Percentiles rank a stretch among this genome's conserved stretches.
phyloP scores from a whole-genome alignment of 192 early-diverging fungal species.

The Coemansia sp. region DNA sequence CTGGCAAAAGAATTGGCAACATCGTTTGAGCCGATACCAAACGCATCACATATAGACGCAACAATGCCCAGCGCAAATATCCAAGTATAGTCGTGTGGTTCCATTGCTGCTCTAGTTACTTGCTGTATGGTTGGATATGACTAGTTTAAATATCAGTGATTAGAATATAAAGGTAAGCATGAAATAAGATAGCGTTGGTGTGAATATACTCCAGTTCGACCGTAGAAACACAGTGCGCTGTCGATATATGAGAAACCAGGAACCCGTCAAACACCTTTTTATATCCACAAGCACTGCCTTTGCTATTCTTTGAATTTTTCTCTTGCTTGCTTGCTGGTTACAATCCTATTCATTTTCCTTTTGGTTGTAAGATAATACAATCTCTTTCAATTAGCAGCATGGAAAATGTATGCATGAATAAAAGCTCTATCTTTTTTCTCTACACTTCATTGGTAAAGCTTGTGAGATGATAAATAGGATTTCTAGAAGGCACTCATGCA shows the following conservation, averaged over 20 bases:
- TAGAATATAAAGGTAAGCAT: too few species aligned
- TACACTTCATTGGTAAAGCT: background rate
- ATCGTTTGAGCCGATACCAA: constrained; percentile 84
- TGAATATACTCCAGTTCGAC: too few species aligned
- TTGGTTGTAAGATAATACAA: background rate
- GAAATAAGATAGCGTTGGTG: too few species aligned
- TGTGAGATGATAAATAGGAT: background rate
- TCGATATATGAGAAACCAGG: background rate
- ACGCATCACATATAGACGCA: constrained; percentile 70
- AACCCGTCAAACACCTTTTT: background rate
- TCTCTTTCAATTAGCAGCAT: too few species aligned
- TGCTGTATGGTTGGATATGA: background rate
- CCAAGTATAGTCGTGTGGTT: constrained; percentile 61
- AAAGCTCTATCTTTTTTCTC: too few species aligned
- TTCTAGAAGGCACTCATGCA: background rate
- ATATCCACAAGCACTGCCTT: background rate
- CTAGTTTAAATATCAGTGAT: background rate
- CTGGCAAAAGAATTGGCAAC: constrained; percentile 88
- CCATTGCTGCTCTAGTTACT: constrained; percentile 35
- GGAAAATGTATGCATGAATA: too few species aligned
- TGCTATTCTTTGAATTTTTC: too few species aligned
- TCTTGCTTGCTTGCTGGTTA: background rate
- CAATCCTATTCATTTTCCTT: background rate
- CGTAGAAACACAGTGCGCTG: too few species aligned
- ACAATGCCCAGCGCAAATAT: constrained; percentile 68